Evolutionary conservation across 371 early-diverging fungal species (phyloP).

Genomic region (Nematocida sp.): DNA sequence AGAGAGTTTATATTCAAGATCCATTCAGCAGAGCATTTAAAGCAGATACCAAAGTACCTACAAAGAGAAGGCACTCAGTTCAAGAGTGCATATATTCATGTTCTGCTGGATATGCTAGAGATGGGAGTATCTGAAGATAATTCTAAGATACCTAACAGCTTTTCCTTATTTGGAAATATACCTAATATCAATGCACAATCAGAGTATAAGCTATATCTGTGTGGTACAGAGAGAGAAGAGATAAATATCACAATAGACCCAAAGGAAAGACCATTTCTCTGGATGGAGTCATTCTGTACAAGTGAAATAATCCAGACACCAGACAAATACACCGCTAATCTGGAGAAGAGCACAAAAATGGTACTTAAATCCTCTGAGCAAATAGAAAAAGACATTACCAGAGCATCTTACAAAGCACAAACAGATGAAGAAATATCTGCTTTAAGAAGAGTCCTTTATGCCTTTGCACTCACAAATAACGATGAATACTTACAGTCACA

Average conservation of each 20-base stretch:
- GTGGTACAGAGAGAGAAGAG: not conserved
- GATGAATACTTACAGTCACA: conserved; percentile 47
- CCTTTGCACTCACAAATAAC: not conserved
- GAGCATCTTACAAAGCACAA: not conserved
- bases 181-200: not conserved
- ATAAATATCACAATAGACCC: not conserved
- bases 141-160: not conserved
- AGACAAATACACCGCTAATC: not conserved
- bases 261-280: conserved; percentile 32
- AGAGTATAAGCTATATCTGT: conserved; percentile 34
- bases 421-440: not conserved
- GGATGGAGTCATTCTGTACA: conserved; percentile 27
- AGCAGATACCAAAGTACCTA: not conserved
- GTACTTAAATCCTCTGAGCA: not conserved
- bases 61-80: not conserved
- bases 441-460: conserved; percentile 16
- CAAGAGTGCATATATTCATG: conserved; percentile 22
- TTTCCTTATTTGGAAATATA: too few relatives aligned
- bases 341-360: not conserved
- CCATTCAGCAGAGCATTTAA: not conserved
- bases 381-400: conserved; percentile 33
- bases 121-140: not conserved
- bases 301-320: conserved; percentile 10
- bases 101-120: conserved; percentile 32
- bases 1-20: conserved; percentile 13